Evolutionary conservation across 441 rosid genomes (phyloP).

Genomic region (Lepidium campestre): DNA sequence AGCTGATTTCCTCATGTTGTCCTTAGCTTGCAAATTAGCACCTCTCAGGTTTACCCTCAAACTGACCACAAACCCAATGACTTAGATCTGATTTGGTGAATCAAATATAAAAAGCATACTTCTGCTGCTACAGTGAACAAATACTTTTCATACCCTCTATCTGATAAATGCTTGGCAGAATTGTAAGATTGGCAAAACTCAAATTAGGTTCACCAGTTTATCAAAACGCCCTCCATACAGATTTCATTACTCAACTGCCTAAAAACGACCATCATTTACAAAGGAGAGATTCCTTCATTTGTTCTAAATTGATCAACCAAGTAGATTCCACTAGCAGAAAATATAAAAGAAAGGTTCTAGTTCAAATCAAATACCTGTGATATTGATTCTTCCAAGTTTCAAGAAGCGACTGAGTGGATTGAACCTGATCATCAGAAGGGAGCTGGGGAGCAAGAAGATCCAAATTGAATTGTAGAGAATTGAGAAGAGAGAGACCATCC

Average conservation of each 20-base stretch:
- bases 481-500: conserved; percentile 73
- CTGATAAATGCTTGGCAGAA: not conserved
- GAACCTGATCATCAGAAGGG: conserved; percentile 53
- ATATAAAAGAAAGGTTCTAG: not conserved
- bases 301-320: not conserved
- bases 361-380: conserved; percentile 34
- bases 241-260: not conserved
- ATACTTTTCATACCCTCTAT: not conserved
- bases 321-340: not conserved
- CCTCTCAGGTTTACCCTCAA: conserved; percentile 65
- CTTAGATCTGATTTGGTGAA: not conserved
- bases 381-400: conserved; percentile 59
- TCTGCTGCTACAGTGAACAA: not conserved
- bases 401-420: conserved; percentile 54
- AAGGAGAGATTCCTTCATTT: not conserved
- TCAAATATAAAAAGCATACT: not conserved
- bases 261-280: not conserved
- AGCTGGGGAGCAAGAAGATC: conserved; percentile 87
- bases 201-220: not conserved
- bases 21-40: conserved; percentile 89
- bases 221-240: not conserved
- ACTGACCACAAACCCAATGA: conserved; percentile 32
- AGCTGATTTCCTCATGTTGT: conserved; percentile 80
- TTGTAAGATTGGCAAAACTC: not conserved
- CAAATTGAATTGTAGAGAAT: conserved; percentile 65